These are phyloP conservation scores for Mollisia scopiformis DNA, from an alignment of 2,329 filamentous ascomycete species.

Conservation along the genomic window DNA sequence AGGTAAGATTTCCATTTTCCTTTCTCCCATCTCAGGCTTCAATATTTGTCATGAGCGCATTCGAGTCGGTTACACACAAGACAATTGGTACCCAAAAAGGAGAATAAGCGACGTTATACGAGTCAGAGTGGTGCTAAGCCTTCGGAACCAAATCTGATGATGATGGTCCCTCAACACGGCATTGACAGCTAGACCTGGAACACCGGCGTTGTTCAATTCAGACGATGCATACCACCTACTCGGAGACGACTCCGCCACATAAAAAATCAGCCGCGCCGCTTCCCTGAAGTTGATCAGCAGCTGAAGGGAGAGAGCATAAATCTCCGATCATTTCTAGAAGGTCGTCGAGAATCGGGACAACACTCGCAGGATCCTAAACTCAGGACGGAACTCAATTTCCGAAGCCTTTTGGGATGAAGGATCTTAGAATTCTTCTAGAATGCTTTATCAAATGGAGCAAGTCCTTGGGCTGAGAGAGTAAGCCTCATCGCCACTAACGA, in stretches of 20 bases:
- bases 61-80: neutral
- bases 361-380: neutral
- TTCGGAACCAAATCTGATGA: neutral
- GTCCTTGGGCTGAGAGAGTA: neutral
- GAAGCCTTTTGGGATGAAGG: neutral
- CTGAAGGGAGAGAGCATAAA: too few species aligned
- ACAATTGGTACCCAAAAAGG: neutral
- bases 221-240: neutral
- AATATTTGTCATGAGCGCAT: neutral
- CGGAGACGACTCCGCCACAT: neutral
- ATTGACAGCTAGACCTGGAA: neutral
- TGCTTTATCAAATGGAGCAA: neutral
- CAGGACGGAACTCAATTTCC: neutral
- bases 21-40: neutral
- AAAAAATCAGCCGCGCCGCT: neutral
- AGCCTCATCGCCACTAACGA: neutral
- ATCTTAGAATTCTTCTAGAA: neutral
- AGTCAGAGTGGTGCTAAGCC: neutral
- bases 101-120: neutral
- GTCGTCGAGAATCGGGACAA: neutral
- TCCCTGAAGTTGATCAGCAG: neutral
- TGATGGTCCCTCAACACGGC: neutral
- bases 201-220: neutral
- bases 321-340: neutral
- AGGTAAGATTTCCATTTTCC: constrained; percentile 53